These are phyloP conservation scores for Fomitopsis schrenkii DNA, from an alignment of 1,284 basidiomycete genomes.

Conservation along the genomic window DNA sequence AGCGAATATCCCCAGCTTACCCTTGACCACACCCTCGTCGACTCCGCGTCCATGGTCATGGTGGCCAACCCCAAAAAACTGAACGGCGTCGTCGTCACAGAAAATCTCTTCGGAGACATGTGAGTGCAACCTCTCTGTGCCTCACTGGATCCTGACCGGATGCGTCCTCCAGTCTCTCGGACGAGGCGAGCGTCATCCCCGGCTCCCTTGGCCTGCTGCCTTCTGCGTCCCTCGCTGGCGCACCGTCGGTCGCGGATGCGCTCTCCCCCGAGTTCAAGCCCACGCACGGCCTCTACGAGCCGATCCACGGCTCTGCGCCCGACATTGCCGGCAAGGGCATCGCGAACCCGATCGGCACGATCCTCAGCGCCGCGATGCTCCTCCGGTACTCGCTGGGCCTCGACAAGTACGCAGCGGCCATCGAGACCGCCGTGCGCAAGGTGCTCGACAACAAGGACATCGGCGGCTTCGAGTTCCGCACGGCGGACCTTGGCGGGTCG, in stretches of 20 bases:
- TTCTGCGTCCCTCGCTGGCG: slow-evolving; percentile 91
- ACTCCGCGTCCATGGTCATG: slow-evolving; percentile 96
- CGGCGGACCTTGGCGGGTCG: slow-evolving; percentile 85
- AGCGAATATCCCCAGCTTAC: slow-evolving; percentile 85
- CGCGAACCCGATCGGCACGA: slow-evolving; percentile 97
- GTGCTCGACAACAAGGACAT: slow-evolving; percentile 72
- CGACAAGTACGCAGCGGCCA: slow-evolving; percentile 76
- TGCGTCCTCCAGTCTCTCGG: slow-evolving; percentile 67
- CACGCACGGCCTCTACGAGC: slow-evolving; percentile 90
- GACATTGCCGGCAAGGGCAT: slow-evolving; percentile 95
- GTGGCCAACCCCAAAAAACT: slow-evolving; percentile 90
- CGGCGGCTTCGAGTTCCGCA: slow-evolving; percentile 82
- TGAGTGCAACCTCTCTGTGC: slow-evolving; percentile 36
- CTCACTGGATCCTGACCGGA: slow-evolving; percentile 3
- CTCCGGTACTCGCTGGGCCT: slow-evolving; percentile 92
- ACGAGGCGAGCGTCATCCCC: slow-evolving; percentile 96
- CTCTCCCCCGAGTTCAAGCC: slow-evolving; percentile 66
- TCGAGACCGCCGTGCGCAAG: slow-evolving; percentile 87
- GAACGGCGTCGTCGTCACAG: slow-evolving; percentile 93
- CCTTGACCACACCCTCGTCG: slow-evolving; percentile 90
- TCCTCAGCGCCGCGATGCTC: slow-evolving; percentile 94
- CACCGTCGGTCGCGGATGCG: slow-evolving; percentile 65
- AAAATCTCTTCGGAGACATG: slow-evolving; percentile 98
- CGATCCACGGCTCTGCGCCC: slow-evolving; percentile 93
- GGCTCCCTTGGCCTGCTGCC: slow-evolving; percentile 96